phyloP scores from a whole-genome alignment of 2,329 filamentous ascomycete species.

The Aspergillus costaricaensis region DNA sequence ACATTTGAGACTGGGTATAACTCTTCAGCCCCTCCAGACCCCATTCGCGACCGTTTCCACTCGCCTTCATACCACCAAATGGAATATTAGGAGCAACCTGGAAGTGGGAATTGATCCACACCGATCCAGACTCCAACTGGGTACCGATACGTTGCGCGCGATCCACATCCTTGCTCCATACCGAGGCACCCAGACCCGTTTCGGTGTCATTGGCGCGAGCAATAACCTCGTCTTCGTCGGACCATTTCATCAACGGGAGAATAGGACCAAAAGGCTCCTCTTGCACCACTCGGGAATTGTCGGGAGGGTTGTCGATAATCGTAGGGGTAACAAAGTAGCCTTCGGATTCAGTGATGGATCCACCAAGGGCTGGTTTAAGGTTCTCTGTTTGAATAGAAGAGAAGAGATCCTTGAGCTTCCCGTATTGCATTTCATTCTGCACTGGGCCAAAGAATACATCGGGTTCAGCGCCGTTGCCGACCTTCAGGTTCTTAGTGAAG shows the following conservation, averaged over 20 bases:
- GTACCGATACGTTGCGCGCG: not conserved
- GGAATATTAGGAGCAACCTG: slow-evolving; percentile 3
- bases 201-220: slow-evolving; percentile 53
- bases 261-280: slow-evolving; percentile 66
- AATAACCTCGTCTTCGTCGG: slow-evolving; percentile 60
- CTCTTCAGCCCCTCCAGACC: slow-evolving; percentile 5
- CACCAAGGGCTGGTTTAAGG: slow-evolving; percentile 54
- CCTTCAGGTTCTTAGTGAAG: slow-evolving; percentile 41
- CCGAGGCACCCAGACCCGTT: slow-evolving; percentile 56
- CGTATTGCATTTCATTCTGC: slow-evolving; percentile 65
- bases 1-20: slow-evolving; percentile 4
- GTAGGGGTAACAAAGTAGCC: slow-evolving; percentile 61
- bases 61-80: slow-evolving; percentile 1
- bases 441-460: slow-evolving; percentile 57
- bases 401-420: slow-evolving; percentile 58
- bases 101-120: slow-evolving; percentile 10
- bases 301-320: slow-evolving; percentile 57
- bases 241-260: slow-evolving; percentile 61
- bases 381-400: slow-evolving; percentile 57
- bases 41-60: slow-evolving; percentile 5
- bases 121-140: slow-evolving; percentile 1
- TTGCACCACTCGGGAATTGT: slow-evolving; percentile 54
- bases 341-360: slow-evolving; percentile 40
- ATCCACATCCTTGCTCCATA: slow-evolving; percentile 57
- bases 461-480: slow-evolving; percentile 40